Base-by-base conservation (phyloP, 1,284 basidiomycete species). In the Coniferiporia sulphurascens region DNA sequence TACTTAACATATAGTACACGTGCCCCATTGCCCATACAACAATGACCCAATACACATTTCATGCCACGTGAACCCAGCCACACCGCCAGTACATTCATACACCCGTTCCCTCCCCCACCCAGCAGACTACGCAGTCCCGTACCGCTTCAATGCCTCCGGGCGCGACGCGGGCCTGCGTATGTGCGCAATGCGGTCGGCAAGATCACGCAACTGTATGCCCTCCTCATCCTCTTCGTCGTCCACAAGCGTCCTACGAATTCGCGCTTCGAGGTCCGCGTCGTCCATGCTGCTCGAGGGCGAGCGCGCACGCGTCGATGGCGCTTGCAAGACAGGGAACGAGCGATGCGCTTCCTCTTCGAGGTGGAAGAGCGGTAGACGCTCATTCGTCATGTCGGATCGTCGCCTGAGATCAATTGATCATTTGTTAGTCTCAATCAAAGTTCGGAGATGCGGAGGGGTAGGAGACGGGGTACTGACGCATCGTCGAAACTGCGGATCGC, bases 301-400 rank as follows among this genome's bases (percentile, higher is more conserved):
- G 70, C 65, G 72, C 44, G 74, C 65, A 9, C 83, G 83, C 83
- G 86, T 88, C 65, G 81, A 85, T 3, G 85, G 83, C 10, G 78
- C 80, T 1, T 85, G 78, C 72, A 80, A 85, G 65, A 76, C 79
- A 59, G 71, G 76, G 62, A 72, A 74, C 68, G 58, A 70, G 66
- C 69, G 66, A 8, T 69, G 68, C 15, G 72, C 71, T 54, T 67
- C 17, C 65, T 67, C 58, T 67, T 72, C 35, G 73, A 73, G 67
- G 12, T 79, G 74, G 70, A 83, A 83, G 64, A 74, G 72, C 8
- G 96, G 96, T 54, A 98, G 75, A 60, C 92, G 89, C 74, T 99
- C 96, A 77, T 99, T 99, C 68, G 88, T 85, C 60, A 95, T 80
- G 75, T 99, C 96, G 38, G 89, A 89, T 66, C 90, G 91, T 64